Base-by-base conservation (phyloP, 345 rosid genomes). In the Lumnitzera racemosa region DNA sequence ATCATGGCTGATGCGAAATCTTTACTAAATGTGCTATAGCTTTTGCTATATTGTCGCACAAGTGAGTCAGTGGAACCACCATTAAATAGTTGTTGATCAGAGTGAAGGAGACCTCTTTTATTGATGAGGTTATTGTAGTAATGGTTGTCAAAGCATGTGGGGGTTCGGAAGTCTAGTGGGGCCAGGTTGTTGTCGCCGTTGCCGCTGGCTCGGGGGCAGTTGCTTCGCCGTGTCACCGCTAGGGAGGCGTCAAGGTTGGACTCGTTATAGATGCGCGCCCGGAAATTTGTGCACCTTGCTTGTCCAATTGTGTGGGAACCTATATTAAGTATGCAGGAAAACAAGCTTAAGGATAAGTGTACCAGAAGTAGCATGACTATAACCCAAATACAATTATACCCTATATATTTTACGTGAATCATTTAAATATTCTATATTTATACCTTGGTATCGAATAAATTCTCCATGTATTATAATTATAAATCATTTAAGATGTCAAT, bases 261-360 rank as follows among this genome's bases (percentile, higher is more conserved):
- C 46, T 77, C 82, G 58, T 81, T 81, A 73, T 78, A 81, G 51
- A 81, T 47, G 23, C 78, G 56, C 27, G 62, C 56, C 59, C 77
- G 62, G 63, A 78, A 78, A 25, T 16, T 63, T 13, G 78, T 64
- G 77, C 85, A 81, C 55, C 82, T 62, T 9, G 82, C 82, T 46
- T 61, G 71, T 36, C 85, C 85, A 17, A 78, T 68, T 11, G 80
- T 78, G 65, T 81, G 85, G 11, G 76, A 57, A 13, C 85, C 76
- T 63, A 36, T 36, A 36, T 36, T 36, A 36, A 36, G 43, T 36
- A 36, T 9, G 10, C 43, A 36, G 5, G 10, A 9, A 36, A 36
- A 5, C 9, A 36, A 7, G 9, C 9, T 36, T 36, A 27, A 27
- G 31, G 43, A 7, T 36, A 36, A 36, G 43, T 36, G 1, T 9